phyloP scores from a whole-genome alignment of 805 yeast genomes.

The Kodamaea hsintzibuensis region DNA sequence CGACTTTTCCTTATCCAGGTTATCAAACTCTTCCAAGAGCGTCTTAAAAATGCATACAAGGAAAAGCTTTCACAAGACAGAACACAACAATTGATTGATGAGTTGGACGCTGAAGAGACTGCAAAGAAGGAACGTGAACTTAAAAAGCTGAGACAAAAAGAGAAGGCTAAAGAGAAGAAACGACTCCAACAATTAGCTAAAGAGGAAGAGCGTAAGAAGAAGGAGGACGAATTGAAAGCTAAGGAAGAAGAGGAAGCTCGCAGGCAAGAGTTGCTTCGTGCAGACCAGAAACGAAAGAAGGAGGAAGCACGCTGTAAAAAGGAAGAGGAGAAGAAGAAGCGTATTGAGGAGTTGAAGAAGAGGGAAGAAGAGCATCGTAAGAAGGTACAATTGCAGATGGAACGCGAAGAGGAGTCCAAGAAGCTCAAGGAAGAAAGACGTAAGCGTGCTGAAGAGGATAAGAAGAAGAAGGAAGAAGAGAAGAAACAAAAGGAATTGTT shows the following conservation, averaged over 20 bases:
- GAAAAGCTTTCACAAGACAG: conserved; percentile 80
- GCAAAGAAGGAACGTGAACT: conserved; percentile 66
- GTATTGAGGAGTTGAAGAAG: conserved; percentile 35
- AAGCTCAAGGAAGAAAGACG: conserved; percentile 18
- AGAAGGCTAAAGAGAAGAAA: conserved; percentile 71
- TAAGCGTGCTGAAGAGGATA: conserved; percentile 12
- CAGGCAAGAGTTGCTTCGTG: conserved; percentile 35
- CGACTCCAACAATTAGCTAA: conserved; percentile 59
- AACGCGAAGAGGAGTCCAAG: conserved; percentile 31
- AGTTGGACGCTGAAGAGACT: conserved; percentile 67
- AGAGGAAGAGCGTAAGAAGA: conserved; percentile 58
- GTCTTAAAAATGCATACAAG: conserved; percentile 73
- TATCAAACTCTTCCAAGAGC: conserved; percentile 71
- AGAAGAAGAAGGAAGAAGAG: conserved; percentile 13
- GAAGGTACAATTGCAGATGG: conserved; percentile 31
- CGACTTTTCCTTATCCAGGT: conserved; percentile 78
- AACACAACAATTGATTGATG: conserved; percentile 60
- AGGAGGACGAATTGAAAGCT: conserved; percentile 51
- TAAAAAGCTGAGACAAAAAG: conserved; percentile 63
- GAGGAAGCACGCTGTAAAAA: conserved; percentile 40
- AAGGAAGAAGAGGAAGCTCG: conserved; percentile 32
- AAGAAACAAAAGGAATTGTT: conserved; percentile 11
- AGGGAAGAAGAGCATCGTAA: conserved; percentile 35
- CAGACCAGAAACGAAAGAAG: conserved; percentile 40
- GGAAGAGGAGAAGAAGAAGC: conserved; percentile 51